Evolutionary conservation across 2,329 filamentous ascomycete genomes (phyloP).

Genomic region (Cladobotryum mycophilum): DNA sequence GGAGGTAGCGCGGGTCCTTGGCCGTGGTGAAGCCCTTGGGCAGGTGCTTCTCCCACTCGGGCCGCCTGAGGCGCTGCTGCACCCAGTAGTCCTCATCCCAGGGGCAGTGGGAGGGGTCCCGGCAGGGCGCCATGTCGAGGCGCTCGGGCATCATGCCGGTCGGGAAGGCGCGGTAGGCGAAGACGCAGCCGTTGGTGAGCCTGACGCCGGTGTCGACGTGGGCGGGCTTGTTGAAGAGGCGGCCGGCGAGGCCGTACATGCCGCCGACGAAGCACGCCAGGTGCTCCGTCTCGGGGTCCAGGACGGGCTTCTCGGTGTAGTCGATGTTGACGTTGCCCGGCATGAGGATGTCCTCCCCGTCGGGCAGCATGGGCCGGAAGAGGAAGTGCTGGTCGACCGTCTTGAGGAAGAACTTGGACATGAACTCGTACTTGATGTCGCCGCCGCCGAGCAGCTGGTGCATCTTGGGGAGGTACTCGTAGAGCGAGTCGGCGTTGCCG

Average conservation of each 20-base stretch:
- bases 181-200: slow-evolving; percentile 46
- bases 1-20: slow-evolving; percentile 52
- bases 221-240: slow-evolving; percentile 33
- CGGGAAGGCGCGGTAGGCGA: slow-evolving; percentile 41
- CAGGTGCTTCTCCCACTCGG: slow-evolving; percentile 25
- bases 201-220: slow-evolving; percentile 39
- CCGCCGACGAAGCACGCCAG: slow-evolving; percentile 47
- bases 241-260: slow-evolving; percentile 43
- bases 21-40: slow-evolving; percentile 51
- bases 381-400: slow-evolving; percentile 51
- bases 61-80: slow-evolving; percentile 38
- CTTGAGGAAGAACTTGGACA: slow-evolving; percentile 52
- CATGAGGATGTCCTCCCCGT: slow-evolving; percentile 48
- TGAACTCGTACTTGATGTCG: slow-evolving; percentile 46
- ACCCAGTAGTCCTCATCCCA: slow-evolving; percentile 40
- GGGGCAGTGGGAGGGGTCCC: slow-evolving; percentile 25
- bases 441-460: slow-evolving; percentile 56
- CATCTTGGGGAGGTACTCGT: slow-evolving; percentile 92
- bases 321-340: slow-evolving; percentile 33
- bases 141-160: slow-evolving; percentile 49
- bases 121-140: slow-evolving; percentile 37
- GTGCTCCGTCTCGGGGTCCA: slow-evolving; percentile 35
- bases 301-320: slow-evolving; percentile 14
- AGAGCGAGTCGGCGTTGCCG: slow-evolving; percentile 44
- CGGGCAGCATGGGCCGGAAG: slow-evolving; percentile 55